phyloP scores from a whole-genome alignment of 768 basidiomycete genomes.

The Pleurotus platypus region DNA sequence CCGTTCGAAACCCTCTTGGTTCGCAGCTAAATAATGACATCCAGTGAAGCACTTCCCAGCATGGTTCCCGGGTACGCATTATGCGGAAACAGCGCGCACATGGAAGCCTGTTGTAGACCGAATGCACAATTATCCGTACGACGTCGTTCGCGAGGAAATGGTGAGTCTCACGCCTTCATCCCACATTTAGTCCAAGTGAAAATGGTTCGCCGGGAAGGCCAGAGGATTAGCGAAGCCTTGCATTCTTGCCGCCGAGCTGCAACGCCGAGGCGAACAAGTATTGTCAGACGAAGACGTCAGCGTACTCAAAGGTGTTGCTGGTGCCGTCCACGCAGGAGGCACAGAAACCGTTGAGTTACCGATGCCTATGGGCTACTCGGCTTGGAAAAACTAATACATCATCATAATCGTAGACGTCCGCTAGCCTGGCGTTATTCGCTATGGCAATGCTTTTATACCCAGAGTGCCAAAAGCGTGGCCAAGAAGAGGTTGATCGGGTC shows the following conservation, averaged over 20 bases:
- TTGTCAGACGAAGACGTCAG: constrained; percentile 7
- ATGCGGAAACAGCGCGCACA: constrained; percentile 25
- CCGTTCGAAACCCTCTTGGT: neutral
- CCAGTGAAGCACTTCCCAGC: constrained; percentile 34
- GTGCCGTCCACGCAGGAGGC: constrained; percentile 33
- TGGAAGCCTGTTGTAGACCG: constrained; percentile 23
- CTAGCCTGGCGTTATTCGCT: constrained; percentile 19
- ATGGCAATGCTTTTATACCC: constrained; percentile 16
- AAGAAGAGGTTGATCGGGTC: constrained; percentile 25
- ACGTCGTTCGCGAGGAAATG: constrained; percentile 20
- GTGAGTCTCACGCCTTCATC: constrained; percentile 16
- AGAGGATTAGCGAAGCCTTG: constrained; percentile 15
- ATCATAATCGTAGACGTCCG: constrained; percentile 24
- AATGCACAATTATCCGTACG: constrained; percentile 30
- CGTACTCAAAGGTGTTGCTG: constrained; percentile 21
- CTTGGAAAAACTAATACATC: constrained; percentile 1
- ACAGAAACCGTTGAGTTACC: constrained; percentile 25
- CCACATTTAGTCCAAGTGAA: neutral
- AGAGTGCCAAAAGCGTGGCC: constrained; percentile 17
- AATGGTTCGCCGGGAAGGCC: neutral
- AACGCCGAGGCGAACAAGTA: constrained; percentile 1
- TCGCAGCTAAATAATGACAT: neutral
- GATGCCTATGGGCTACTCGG: neutral
- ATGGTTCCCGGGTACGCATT: constrained; percentile 37
- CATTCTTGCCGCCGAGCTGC: constrained; percentile 8